Evolutionary conservation across 371 early-diverging fungal species (phyloP).

Genomic region (Lichtheimia ornata): DNA sequence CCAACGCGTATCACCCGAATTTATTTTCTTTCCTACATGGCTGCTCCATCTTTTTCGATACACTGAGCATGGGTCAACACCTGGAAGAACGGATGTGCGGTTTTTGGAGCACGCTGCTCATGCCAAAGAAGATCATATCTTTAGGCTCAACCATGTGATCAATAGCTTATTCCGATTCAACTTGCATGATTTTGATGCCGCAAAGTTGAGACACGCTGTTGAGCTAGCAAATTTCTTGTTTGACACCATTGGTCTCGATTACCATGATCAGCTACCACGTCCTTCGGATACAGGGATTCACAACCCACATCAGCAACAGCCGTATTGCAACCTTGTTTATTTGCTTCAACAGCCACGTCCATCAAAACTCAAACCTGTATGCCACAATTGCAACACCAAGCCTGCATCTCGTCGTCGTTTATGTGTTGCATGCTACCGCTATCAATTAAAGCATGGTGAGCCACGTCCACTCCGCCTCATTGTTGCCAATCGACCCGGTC

Average conservation of each 20-base stretch:
- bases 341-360: constrained; percentile 36
- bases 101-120: constrained; percentile 39
- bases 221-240: constrained; percentile 41
- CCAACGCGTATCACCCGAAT: constrained; percentile 37
- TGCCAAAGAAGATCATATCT: constrained; percentile 50
- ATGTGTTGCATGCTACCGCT: constrained; percentile 50
- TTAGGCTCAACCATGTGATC: constrained; percentile 44
- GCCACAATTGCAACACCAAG: constrained; percentile 42
- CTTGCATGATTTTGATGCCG: constrained; percentile 29
- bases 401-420: constrained; percentile 40
- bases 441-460: constrained; percentile 40
- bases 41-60: constrained; percentile 42
- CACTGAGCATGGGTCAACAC: constrained; percentile 34
- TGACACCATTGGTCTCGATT: constrained; percentile 30
- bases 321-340: constrained; percentile 28
- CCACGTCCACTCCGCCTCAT: constrained; percentile 36
- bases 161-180: constrained; percentile 48
- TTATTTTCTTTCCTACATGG: constrained; percentile 52
- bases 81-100: constrained; percentile 43
- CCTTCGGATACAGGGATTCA: background rate
- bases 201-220: constrained; percentile 29
- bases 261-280: constrained; percentile 20
- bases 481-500: constrained; percentile 34
- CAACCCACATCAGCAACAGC: constrained; percentile 16
- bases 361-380: constrained; percentile 35